These are phyloP conservation scores for Boletus rubropictus DNA, from an alignment of 768 basidiomycete genomes.

Conservation along the genomic window DNA sequence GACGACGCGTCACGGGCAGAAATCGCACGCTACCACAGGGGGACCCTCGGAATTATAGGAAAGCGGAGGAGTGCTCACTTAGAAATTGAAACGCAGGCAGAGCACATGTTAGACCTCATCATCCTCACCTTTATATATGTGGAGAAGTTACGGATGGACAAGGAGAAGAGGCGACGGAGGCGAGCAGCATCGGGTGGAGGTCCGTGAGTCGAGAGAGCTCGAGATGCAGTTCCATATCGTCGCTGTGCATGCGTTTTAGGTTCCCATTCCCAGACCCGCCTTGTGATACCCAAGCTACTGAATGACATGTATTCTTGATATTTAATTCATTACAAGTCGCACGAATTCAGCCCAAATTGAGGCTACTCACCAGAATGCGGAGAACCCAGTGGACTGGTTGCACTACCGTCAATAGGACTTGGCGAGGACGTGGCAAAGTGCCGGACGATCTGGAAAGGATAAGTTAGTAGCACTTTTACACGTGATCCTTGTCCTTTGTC, in stretches of 20 bases:
- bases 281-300: background rate
- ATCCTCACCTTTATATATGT: conserved; percentile 29
- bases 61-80: conserved; percentile 15
- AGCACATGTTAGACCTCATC: conserved; percentile 23
- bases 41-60: conserved; percentile 24
- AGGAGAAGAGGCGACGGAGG: conserved; percentile 6
- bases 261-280: background rate
- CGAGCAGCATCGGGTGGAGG: conserved; percentile 12
- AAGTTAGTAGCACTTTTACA: no score
- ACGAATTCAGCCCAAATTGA: no score
- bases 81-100: conserved; percentile 20
- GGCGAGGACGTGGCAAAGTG: no score
- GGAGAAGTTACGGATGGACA: conserved; percentile 27
- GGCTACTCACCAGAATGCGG: no score
- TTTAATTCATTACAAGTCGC: no score
- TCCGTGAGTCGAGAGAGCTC: background rate
- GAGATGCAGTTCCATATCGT: background rate
- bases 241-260: background rate
- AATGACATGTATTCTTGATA: background rate
- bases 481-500: no score
- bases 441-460: no score
- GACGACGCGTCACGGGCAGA: conserved; percentile 14
- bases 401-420: no score
- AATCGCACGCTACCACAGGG: conserved; percentile 21
- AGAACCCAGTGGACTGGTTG: no score